These are phyloP conservation scores for Limnomonas spitsbergensis DNA, from an alignment of 139 green algal genomes.

Conservation along the genomic window DNA sequence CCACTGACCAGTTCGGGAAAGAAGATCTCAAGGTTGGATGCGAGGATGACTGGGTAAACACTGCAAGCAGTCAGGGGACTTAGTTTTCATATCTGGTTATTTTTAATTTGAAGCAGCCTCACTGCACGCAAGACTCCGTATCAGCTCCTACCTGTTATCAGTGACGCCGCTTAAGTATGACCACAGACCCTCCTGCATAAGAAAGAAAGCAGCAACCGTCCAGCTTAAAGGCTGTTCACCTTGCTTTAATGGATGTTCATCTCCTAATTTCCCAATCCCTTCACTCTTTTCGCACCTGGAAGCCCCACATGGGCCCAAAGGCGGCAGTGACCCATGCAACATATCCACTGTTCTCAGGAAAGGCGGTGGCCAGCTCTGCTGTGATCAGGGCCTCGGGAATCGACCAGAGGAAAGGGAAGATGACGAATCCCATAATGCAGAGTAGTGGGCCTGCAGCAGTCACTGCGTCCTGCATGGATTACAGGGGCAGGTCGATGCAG, in stretches of 20 bases:
- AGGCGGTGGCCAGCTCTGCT: constrained; percentile 88
- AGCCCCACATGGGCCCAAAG: constrained; percentile 96
- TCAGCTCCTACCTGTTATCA: constrained; percentile 87
- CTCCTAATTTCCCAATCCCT: too few relatives aligned
- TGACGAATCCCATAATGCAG: constrained; percentile 74
- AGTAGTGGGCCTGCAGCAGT: constrained; percentile 70
- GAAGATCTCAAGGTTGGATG: constrained; percentile 80
- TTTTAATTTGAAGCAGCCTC: too few relatives aligned
- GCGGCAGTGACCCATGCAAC: constrained; percentile 95
- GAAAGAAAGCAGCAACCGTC: too few relatives aligned
- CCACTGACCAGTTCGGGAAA: constrained; percentile 48
- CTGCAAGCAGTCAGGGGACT: constrained; percentile 28
- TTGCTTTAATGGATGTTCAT: too few relatives aligned
- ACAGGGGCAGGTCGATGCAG: too few relatives aligned
- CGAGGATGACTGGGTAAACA: constrained; percentile 94
- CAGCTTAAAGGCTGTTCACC: too few relatives aligned
- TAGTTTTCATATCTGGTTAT: too few relatives aligned
- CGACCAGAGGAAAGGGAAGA: constrained; percentile 85
- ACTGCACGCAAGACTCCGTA: too few relatives aligned
- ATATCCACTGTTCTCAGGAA: constrained; percentile 92
- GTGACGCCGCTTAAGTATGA: constrained; percentile 87
- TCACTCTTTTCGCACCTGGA: constrained; percentile 71
- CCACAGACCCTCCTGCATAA: constrained; percentile 80
- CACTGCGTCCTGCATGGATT: constrained; percentile 74
- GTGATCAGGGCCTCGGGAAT: constrained; percentile 90